Conservation (phyloP, 2,329 filamentous ascomycete genomes). For the Clonostachys chloroleuca region DNA sequence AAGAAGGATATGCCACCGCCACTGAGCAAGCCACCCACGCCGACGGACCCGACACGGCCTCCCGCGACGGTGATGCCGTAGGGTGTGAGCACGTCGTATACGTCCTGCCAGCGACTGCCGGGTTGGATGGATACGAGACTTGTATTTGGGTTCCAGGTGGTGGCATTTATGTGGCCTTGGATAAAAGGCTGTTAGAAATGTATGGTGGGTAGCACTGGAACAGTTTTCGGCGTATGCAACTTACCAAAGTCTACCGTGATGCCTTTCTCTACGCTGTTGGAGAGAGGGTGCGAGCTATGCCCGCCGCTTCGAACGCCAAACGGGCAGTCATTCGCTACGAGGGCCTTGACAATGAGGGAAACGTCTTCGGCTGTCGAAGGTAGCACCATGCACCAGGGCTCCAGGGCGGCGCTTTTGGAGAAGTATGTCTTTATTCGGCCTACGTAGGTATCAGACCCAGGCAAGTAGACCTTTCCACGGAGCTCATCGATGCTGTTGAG, state of each 20-base stretch:
- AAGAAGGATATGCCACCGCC: constrained; percentile 31
- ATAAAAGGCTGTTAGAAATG: not conserved
- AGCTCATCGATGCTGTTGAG: constrained; percentile 13
- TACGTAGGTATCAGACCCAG: constrained; percentile 15
- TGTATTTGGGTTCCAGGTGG: constrained; percentile 17
- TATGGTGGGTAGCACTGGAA: not conserved
- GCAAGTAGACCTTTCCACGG: constrained; percentile 18
- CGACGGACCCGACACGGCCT: constrained; percentile 27
- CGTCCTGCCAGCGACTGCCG: constrained; percentile 27
- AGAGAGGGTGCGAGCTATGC: constrained; percentile 21
- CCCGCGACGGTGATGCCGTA: constrained; percentile 23
- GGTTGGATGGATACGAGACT: constrained; percentile 24
- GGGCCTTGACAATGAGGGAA: constrained; percentile 12
- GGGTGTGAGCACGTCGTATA: constrained; percentile 25
- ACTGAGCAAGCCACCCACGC: constrained; percentile 23
- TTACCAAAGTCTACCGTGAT: constrained; percentile 28
- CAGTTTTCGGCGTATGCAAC: not conserved
- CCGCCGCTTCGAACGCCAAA: constrained; percentile 34
- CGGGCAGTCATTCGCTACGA: constrained; percentile 16
- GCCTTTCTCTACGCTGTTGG: constrained; percentile 27
- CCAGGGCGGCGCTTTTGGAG: constrained; percentile 25
- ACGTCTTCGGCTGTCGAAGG: constrained; percentile 26
- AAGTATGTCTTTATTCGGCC: constrained; percentile 26
- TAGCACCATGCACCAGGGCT: constrained; percentile 27
- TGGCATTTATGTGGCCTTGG: constrained; percentile 18